Base-by-base conservation (phyloP, 805 yeast genomes). In the Diddensiella santjacobensis region DNA sequence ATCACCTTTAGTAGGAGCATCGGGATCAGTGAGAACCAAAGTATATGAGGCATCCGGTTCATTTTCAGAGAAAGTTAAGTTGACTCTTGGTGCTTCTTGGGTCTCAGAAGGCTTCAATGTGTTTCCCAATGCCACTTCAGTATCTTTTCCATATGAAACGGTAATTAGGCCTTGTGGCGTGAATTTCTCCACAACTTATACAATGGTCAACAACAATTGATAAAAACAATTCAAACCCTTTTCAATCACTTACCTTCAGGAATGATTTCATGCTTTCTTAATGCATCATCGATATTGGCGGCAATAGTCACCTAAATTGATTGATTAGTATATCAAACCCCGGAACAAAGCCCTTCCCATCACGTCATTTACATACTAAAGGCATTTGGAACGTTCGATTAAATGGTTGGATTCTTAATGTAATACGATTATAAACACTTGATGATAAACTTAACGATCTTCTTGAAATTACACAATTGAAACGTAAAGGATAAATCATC, bases 21-120 rank as follows among this genome's bases (percentile, higher is more conserved):
- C 96, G 1, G 97, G 97, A 66, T 89, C 96, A 4, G 96, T 90
- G 55, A 89, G 57, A 2, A 86, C 85, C 55, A 90, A 69, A 8
- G 93, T 80, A 68, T 84, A 89, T 44, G 74, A 67, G 55, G 80
- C 83, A 22, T 72, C 65, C 20, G 65, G 57, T 13, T 69, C 60
- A 33, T 75, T 68, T 53, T 71, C 73, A 46, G 69, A 66, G 53
- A 81, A 70, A 13, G 89, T 79, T 67, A 85, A 80, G 54, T 83
- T 84, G 48, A 89, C 71, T 26, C 65, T 57, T 30, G 96, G 96
- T 40, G 58, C 60, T n/a, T 65, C 56, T 67, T 85, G 95, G 22
- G 96, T 81, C 40, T 81, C 84, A 2, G 70, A 73, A 4, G 79
- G 82, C 37, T 71, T 64, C 47, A 90, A 70, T 2, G 81, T 75